Conservation (phyloP, 2,329 filamentous ascomycete species). For the Aspergillus sp. region DNA sequence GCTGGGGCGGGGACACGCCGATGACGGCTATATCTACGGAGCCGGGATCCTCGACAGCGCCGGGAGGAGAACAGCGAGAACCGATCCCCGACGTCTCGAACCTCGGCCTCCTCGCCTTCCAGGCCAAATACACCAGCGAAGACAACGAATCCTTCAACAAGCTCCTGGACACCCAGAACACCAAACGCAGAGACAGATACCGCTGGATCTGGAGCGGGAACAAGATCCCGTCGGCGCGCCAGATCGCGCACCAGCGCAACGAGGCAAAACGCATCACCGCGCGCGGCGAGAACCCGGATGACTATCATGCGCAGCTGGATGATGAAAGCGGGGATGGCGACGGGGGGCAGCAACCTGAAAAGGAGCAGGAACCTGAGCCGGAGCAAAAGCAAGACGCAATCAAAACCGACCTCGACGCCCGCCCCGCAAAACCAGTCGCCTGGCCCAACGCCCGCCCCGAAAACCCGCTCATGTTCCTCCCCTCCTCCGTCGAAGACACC, state of each 20-base stretch:
- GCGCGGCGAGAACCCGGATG: slow-evolving; percentile 52
- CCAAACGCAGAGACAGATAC: slow-evolving; percentile 73
- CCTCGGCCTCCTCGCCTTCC: slow-evolving; percentile 76
- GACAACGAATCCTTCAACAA: slow-evolving; percentile 97
- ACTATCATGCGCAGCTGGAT: too few species aligned
- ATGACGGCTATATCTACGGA: slow-evolving; percentile 43
- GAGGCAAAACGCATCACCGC: slow-evolving; percentile 63
- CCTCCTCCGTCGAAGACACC: slow-evolving; percentile 43
- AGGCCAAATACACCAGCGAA: slow-evolving; percentile 90
- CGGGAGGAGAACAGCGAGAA: slow-evolving; percentile 25
- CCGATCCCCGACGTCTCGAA: slow-evolving; percentile 55
- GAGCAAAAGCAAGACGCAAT: too few species aligned
- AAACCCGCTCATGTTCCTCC: slow-evolving; percentile 77
- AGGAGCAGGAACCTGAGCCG: too few species aligned
- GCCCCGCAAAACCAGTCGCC: slow-evolving; percentile 65
- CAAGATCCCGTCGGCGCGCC: slow-evolving; percentile 59
- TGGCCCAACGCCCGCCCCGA: slow-evolving; percentile 67
- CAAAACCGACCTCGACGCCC: slow-evolving; percentile 53
- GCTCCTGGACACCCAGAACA: slow-evolving; percentile 81
- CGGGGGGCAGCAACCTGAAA: slow-evolving; percentile 41
- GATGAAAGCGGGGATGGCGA: slow-evolving; percentile 6
- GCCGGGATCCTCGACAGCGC: slow-evolving; percentile 18
- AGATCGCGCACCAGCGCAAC: slow-evolving; percentile 45
- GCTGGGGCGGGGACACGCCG: slow-evolving; percentile 66
- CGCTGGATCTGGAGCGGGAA: slow-evolving; percentile 84